phyloP scores from a whole-genome alignment of 73 alveolate genomes.

The Tetrahymena borealis region DNA sequence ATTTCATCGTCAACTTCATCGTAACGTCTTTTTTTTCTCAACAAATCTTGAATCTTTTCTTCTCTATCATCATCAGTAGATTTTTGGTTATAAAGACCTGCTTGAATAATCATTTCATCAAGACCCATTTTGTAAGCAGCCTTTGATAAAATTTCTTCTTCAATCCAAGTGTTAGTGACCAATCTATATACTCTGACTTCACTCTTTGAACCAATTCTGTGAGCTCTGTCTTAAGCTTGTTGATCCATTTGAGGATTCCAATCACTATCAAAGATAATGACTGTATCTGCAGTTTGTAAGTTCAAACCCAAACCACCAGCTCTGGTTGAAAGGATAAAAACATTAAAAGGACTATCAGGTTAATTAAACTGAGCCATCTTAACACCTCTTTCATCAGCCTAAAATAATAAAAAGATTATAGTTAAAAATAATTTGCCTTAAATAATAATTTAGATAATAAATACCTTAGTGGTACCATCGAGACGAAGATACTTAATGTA shows the following conservation, averaged over 20 bases:
- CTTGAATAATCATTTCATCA: conserved; percentile 93
- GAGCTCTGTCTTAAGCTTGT: conserved; percentile 98
- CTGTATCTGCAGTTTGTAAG: conserved; percentile 96
- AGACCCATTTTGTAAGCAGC: conserved; percentile 94
- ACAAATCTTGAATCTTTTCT: conserved; percentile 83
- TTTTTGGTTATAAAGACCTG: conserved; percentile 92
- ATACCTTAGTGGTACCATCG: conserved; percentile 85
- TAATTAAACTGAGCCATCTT: conserved; percentile 72
- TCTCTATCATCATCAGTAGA: conserved; percentile 90
- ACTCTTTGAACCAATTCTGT: conserved; percentile 96
- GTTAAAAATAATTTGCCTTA: too few relatives aligned
- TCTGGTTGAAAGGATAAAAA: conserved; percentile 84
- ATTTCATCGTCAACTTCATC: conserved; percentile 81
- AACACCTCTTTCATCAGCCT: conserved; percentile 89
- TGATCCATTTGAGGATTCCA: conserved; percentile 99
- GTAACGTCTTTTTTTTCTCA: conserved; percentile 50
- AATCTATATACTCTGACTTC: conserved; percentile 96
- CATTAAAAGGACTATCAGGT: conserved; percentile 68
- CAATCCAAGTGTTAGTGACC: conserved; percentile 85
- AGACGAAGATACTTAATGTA: conserved; percentile 74
- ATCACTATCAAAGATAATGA: conserved; percentile 91
- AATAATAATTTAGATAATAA: too few relatives aligned
- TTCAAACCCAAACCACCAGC: conserved; percentile 97
- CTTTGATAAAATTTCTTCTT: conserved; percentile 89
- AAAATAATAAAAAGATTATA: not conserved